Evolutionary conservation across 495 filamentous ascomycete species (phyloP).

Genomic region (Cercophora samala): DNA sequence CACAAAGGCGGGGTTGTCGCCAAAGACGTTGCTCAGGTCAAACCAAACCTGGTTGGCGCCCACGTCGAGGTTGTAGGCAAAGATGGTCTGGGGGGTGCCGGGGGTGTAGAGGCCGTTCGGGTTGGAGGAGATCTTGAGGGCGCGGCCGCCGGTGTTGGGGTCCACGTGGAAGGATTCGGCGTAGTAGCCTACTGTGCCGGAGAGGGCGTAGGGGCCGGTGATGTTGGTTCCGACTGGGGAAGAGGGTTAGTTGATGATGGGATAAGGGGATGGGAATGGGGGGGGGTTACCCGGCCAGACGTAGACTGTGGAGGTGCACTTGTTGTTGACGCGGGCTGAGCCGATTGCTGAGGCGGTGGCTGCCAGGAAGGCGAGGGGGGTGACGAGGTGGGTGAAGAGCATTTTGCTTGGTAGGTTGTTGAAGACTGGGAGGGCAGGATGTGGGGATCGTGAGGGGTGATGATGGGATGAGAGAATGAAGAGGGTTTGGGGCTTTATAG

Average conservation of each 20-base stretch:
- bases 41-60: slow-evolving; percentile 48
- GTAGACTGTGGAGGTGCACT: slow-evolving; percentile 47
- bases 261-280: neutral
- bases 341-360: slow-evolving; percentile 42
- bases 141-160: slow-evolving; percentile 50
- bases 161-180: slow-evolving; percentile 45
- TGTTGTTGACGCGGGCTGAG: slow-evolving; percentile 52
- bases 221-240: slow-evolving; percentile 45
- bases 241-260: neutral
- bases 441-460: neutral
- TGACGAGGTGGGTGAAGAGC: slow-evolving; percentile 21
- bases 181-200: slow-evolving; percentile 38
- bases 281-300: slow-evolving; percentile 43
- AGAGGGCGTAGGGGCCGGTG: slow-evolving; percentile 40
- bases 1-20: slow-evolving; percentile 46
- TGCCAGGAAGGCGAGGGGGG: slow-evolving; percentile 24
- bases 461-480: neutral
- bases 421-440: neutral
- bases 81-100: slow-evolving; percentile 51
- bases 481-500: neutral
- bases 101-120: slow-evolving; percentile 50
- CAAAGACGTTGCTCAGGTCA: slow-evolving; percentile 55
- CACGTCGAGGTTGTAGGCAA: slow-evolving; percentile 51
- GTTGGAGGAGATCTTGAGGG: slow-evolving; percentile 53
- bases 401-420: slow-evolving; percentile 18